Conservation (phyloP, 2,329 filamentous ascomycete species). For the Septoria linicola region DNA sequence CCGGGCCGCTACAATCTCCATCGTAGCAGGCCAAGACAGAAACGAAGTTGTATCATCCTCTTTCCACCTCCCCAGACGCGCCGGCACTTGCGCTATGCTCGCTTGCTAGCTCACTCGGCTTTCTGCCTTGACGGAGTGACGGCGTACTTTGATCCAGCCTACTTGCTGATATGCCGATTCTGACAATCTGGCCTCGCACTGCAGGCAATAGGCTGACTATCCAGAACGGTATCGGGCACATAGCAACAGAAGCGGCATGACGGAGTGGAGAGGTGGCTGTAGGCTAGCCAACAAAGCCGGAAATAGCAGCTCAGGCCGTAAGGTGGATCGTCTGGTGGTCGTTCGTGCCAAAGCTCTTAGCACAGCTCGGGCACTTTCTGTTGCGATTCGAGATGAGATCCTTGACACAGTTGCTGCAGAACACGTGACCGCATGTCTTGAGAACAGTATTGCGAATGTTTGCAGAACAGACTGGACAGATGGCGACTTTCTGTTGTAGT, state of each 20-base stretch:
- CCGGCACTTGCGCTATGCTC: background rate
- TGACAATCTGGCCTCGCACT: background rate
- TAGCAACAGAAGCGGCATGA: background rate
- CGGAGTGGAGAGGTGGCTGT: background rate
- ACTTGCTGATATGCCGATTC: background rate
- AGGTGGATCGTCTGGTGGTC: slow-evolving; percentile 69
- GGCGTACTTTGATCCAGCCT: no score
- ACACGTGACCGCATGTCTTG: slow-evolving; percentile 91
- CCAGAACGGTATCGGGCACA: background rate
- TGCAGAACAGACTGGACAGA: slow-evolving; percentile 88
- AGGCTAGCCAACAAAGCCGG: background rate
- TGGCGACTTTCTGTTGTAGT: slow-evolving; percentile 59
- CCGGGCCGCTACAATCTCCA: background rate
- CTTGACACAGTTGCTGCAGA: slow-evolving; percentile 88
- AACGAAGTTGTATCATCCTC: background rate
- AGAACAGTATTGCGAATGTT: slow-evolving; percentile 93
- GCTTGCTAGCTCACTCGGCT: no score
- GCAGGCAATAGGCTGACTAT: background rate
- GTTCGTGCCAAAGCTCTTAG: slow-evolving; percentile 83
- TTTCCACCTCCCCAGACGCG: background rate
- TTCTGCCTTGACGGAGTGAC: no score
- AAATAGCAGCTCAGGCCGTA: slow-evolving; percentile 2
- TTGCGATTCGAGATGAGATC: slow-evolving; percentile 85
- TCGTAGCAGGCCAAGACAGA: slow-evolving; percentile 7
- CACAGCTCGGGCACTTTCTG: slow-evolving; percentile 93